Evolutionary conservation across 371 early-diverging fungal genomes (phyloP).

Genomic region (Zychaea mexicana): DNA sequence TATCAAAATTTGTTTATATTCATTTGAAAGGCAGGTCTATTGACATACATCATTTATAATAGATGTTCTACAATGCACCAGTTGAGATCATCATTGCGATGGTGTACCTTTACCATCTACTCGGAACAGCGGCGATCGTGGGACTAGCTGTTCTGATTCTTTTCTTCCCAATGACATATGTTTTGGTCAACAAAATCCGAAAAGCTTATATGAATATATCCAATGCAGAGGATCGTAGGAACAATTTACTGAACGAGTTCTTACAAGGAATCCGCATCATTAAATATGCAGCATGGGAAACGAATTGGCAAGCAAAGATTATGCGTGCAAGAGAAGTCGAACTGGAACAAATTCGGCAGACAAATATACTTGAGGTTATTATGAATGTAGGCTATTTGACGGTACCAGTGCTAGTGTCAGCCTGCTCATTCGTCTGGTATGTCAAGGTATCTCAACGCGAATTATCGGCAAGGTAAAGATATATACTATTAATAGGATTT

Average conservation of each 20-base stretch:
- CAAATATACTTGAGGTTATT: conserved; percentile 40
- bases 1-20: neutral
- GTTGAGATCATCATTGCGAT: conserved; percentile 52
- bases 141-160: conserved; percentile 53
- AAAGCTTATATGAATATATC: conserved; percentile 20
- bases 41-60: neutral
- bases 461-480: conserved; percentile 31
- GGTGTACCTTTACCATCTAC: conserved; percentile 48
- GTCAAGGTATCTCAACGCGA: conserved; percentile 56
- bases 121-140: conserved; percentile 54
- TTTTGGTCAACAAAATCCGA: conserved; percentile 36
- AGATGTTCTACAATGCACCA: conserved; percentile 53
- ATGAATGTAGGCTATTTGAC: conserved; percentile 42
- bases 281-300: conserved; percentile 73
- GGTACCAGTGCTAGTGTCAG: conserved; percentile 59
- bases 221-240: conserved; percentile 44
- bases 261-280: conserved; percentile 71
- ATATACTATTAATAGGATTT: neutral
- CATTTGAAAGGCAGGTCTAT: neutral
- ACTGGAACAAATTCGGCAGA: conserved; percentile 42
- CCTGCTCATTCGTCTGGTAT: conserved; percentile 59
- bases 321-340: conserved; percentile 55
- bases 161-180: conserved; percentile 60
- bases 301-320: conserved; percentile 53
- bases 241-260: conserved; percentile 56